Percentiles rank a stretch among this genome's conserved stretches.
These are phyloP conservation scores for Daldinia eschscholtzii DNA, from an alignment of 2,329 filamentous ascomycete species.

Conservation along the genomic window DNA sequence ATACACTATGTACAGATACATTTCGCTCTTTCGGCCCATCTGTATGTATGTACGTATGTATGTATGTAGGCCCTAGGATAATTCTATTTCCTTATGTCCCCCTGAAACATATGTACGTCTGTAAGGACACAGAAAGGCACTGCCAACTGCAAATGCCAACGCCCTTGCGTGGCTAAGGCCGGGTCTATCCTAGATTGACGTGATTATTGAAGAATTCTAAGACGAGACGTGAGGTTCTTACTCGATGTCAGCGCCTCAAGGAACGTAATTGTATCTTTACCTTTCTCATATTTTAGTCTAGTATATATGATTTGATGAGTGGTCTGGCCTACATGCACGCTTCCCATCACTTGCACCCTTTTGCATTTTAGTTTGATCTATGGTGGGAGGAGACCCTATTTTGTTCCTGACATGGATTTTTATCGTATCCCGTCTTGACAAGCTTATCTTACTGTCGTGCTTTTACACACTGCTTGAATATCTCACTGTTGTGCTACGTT, in stretches of 20 bases:
- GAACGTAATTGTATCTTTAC: neutral
- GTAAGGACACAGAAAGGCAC: neutral
- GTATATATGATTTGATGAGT: neutral
- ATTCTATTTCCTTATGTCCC: neutral
- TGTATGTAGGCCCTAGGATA: neutral
- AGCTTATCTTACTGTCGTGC: neutral
- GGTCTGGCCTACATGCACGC: neutral
- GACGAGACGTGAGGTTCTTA: neutral
- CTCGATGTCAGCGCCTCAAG: neutral
- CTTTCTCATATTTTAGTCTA: neutral
- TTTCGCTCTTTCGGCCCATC: neutral
- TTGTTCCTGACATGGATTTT: slow-evolving; percentile 7
- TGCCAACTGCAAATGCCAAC: neutral
- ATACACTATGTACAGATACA: neutral
- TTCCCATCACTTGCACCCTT: neutral
- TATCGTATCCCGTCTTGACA: neutral
- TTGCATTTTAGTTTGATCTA: neutral
- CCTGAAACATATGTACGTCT: neutral
- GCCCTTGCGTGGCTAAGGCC: neutral
- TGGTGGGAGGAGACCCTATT: neutral
- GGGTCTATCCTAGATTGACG: neutral
- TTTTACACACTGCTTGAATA: neutral
- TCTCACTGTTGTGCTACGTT: neutral
- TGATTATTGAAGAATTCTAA: neutral
- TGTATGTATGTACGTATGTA: neutral